Conservation (phyloP, 495 filamentous ascomycete genomes). For the Clavariopsis aquatica region DNA sequence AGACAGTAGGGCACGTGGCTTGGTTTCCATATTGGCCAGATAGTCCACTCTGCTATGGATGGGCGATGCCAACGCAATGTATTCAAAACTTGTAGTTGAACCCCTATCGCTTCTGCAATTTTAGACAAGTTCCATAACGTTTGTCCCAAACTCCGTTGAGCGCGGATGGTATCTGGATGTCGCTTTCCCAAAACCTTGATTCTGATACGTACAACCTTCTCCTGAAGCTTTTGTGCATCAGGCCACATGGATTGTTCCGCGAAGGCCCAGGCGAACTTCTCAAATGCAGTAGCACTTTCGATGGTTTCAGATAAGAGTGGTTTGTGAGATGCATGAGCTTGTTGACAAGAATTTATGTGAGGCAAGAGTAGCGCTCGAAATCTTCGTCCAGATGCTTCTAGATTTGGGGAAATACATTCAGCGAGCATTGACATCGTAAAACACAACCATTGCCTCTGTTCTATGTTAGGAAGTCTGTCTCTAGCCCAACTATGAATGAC, state of each 20-base stretch:
- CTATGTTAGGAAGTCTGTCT: conserved; percentile 41
- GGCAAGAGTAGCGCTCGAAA: conserved; percentile 38
- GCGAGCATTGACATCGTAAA: conserved; percentile 32
- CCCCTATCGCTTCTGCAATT: conserved; percentile 18
- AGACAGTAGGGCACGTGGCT: conserved; percentile 38
- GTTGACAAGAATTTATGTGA: conserved; percentile 18
- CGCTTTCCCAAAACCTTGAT: conserved; percentile 20
- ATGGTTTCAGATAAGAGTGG: background rate
- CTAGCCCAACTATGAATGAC: conserved; percentile 48
- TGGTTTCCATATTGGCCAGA: conserved; percentile 24
- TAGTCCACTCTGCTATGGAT: conserved; percentile 28
- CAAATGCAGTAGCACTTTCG: conserved; percentile 2
- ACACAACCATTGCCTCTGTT: conserved; percentile 25
- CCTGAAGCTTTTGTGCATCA: conserved; percentile 23
- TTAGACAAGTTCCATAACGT: conserved; percentile 35
- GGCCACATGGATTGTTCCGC: conserved; percentile 32
- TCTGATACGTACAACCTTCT: conserved; percentile 22
- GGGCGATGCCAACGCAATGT: conserved; percentile 19
- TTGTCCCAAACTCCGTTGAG: conserved; percentile 33
- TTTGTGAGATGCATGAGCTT: background rate
- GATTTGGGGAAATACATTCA: conserved; percentile 28
- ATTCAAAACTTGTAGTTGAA: conserved; percentile 14
- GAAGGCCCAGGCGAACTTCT: conserved; percentile 23
- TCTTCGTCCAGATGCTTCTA: conserved; percentile 47
- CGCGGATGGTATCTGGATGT: conserved; percentile 28